These are phyloP conservation scores for Neltuma alba DNA, from an alignment of 306 rosid species.

Conservation along the genomic window DNA sequence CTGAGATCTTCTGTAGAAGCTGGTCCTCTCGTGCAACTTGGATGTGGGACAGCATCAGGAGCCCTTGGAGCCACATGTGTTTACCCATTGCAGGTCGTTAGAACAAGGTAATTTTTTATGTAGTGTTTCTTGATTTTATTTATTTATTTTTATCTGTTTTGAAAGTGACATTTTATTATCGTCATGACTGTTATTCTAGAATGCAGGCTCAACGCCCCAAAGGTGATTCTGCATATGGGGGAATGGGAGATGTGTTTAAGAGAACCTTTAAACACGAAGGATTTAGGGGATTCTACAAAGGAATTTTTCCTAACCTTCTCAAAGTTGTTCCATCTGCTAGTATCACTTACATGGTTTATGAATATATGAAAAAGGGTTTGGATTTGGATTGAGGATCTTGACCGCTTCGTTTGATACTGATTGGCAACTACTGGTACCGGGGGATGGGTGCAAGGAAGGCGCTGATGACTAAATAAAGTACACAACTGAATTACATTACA, in stretches of 20 bases:
- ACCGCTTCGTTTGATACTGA: constrained; percentile 30
- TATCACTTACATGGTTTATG: constrained; percentile 91
- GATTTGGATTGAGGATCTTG: constrained; percentile 64
- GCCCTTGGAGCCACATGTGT: constrained; percentile 96
- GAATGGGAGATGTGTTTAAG: constrained; percentile 89
- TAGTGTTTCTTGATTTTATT: constrained; percentile 5
- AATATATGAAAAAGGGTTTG: constrained; percentile 78
- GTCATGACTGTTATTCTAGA: constrained; percentile 49
- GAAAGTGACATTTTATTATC: constrained; percentile 26
- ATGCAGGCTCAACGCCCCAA: constrained; percentile 81
- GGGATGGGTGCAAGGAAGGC: constrained; percentile 41
- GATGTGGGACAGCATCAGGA: constrained; percentile 95
- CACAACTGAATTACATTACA: constrained; percentile 40
- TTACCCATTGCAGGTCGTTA: constrained; percentile 89
- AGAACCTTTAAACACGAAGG: constrained; percentile 81
- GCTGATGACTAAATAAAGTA: constrained; percentile 54
- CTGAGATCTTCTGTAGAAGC: constrained; percentile 62
- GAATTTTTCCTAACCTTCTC: constrained; percentile 87
- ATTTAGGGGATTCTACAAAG: constrained; percentile 86
- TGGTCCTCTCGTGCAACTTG: constrained; percentile 90
- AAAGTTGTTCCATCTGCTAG: constrained; percentile 98
- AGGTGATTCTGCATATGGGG: constrained; percentile 48
- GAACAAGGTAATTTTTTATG: constrained; percentile 71
- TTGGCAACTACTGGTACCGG: constrained; percentile 38
- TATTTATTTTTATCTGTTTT: constrained; percentile 31